Conservation (phyloP, 2,329 filamentous ascomycete genomes). For the Pestalotiopsis sp. region DNA sequence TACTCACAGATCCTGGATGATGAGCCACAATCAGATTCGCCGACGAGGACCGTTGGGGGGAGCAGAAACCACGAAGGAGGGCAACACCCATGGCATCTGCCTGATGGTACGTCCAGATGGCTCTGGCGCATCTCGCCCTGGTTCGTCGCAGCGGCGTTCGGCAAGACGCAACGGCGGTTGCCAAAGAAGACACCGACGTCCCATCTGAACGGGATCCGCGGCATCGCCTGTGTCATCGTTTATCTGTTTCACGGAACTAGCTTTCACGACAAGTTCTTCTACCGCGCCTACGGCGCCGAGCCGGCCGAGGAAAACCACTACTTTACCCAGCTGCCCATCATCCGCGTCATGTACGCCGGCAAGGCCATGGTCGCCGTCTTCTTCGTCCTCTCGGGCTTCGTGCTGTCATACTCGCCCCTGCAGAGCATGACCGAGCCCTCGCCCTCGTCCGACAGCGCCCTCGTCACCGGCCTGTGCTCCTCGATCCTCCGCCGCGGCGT, state of each 20-base stretch:
- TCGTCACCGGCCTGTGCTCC: background rate
- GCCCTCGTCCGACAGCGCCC: background rate
- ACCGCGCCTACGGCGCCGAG: background rate
- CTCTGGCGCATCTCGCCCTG: constrained; percentile 1
- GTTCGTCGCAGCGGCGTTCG: constrained; percentile 3
- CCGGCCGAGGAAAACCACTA: background rate
- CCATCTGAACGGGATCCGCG: constrained; percentile 10
- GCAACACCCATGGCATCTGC: background rate
- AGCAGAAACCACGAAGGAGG: background rate
- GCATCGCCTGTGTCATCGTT: constrained; percentile 11
- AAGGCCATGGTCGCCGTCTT: constrained; percentile 12
- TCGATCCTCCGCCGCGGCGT: constrained; percentile 4
- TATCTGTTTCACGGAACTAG: background rate
- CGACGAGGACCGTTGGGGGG: background rate
- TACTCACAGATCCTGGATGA: background rate
- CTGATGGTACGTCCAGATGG: background rate
- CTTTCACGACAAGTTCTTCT: background rate
- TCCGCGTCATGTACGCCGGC: constrained; percentile 5
- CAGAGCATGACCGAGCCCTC: background rate
- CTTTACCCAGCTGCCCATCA: constrained; percentile 2
- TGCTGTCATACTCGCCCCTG: constrained; percentile 10
- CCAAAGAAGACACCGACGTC: constrained; percentile 6
- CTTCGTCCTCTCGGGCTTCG: constrained; percentile 14
- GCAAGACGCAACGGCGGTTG: background rate
- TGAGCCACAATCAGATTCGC: background rate